phyloP scores from a whole-genome alignment of 805 yeast genomes.

The Yarrowia yakushimensis region DNA sequence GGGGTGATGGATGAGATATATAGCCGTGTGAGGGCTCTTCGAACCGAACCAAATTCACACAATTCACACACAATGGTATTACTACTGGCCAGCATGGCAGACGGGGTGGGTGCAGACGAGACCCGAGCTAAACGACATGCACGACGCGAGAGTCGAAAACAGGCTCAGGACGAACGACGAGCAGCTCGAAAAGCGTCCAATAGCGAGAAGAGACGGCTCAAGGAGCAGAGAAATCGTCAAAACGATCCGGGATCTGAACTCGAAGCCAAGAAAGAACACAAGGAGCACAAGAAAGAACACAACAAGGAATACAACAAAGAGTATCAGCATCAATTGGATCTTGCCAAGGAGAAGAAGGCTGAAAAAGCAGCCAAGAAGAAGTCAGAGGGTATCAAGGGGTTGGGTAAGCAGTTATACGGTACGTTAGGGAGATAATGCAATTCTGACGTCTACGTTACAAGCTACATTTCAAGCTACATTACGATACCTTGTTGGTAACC shows the following conservation, averaged over 20 bases:
- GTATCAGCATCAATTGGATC: background rate
- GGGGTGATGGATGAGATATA: background rate
- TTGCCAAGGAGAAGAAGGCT: background rate
- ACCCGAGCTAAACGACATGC: background rate
- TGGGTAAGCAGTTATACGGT: too few species aligned
- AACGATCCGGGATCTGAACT: too few species aligned
- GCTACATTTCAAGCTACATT: too few species aligned
- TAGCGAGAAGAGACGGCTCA: background rate
- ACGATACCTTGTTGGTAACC: too few species aligned
- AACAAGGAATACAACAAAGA: background rate
- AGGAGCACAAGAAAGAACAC: too few species aligned
- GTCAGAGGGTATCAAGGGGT: background rate
- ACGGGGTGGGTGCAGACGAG: background rate
- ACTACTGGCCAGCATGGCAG: background rate
- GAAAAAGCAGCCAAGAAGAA: conserved; percentile 8
- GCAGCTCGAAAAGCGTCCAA: background rate
- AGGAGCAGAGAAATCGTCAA: conserved; percentile 3
- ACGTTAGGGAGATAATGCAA: too few species aligned
- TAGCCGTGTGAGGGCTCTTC: too few species aligned
- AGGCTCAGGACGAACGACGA: background rate
- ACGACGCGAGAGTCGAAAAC: background rate
- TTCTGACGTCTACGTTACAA: too few species aligned
- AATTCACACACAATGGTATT: background rate
- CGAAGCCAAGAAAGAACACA: too few species aligned
- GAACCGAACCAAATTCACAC: too few species aligned